Evolutionary conservation across 495 filamentous ascomycete genomes (phyloP).

Genomic region (Penicillium waksmanii): DNA sequence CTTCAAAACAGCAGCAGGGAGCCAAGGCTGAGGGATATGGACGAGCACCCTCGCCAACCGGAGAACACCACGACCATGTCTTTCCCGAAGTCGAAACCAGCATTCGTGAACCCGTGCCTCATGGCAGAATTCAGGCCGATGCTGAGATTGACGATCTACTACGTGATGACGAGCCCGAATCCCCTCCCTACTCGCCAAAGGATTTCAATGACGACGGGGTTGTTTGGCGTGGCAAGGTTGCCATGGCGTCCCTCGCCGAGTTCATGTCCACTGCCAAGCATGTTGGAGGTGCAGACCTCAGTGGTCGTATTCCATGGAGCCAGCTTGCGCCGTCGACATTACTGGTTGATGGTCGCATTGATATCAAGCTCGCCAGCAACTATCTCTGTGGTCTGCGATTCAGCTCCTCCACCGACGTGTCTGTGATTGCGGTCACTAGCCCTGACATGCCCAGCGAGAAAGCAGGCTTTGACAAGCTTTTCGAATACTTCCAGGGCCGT

Average conservation of each 20-base stretch:
- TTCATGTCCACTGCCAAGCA: slow-evolving; percentile 79
- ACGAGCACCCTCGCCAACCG: slow-evolving; percentile 39
- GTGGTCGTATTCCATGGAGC: slow-evolving; percentile 62
- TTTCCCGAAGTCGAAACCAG: slow-evolving; percentile 50
- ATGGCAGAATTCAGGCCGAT: slow-evolving; percentile 63
- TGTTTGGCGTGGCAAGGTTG: slow-evolving; percentile 79
- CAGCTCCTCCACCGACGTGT: slow-evolving; percentile 71
- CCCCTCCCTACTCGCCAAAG: slow-evolving; percentile 83
- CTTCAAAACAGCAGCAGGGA: slow-evolving; percentile 32
- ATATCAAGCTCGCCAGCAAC: slow-evolving; percentile 75
- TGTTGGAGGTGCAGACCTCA: slow-evolving; percentile 76
- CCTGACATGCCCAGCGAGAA: slow-evolving; percentile 52
- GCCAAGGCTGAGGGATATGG: slow-evolving; percentile 29
- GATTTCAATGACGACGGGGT: slow-evolving; percentile 66
- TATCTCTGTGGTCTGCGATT: slow-evolving; percentile 85
- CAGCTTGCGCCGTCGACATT: slow-evolving; percentile 70
- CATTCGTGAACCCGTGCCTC: slow-evolving; percentile 46
- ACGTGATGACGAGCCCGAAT: slow-evolving; percentile 81
- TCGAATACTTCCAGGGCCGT: slow-evolving; percentile 77
- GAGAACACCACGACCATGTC: slow-evolving; percentile 42
- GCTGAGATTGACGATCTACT: slow-evolving; percentile 90
- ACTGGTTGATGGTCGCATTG: slow-evolving; percentile 81
- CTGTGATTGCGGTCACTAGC: slow-evolving; percentile 67
- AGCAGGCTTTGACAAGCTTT: slow-evolving; percentile 66
- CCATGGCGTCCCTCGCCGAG: slow-evolving; percentile 75